A percentile compares a stretch with the other conserved stretches of the same genome.
Evolutionary conservation across 106 monocot species (phyloP).

Genomic region (Allium fistulosum): DNA sequence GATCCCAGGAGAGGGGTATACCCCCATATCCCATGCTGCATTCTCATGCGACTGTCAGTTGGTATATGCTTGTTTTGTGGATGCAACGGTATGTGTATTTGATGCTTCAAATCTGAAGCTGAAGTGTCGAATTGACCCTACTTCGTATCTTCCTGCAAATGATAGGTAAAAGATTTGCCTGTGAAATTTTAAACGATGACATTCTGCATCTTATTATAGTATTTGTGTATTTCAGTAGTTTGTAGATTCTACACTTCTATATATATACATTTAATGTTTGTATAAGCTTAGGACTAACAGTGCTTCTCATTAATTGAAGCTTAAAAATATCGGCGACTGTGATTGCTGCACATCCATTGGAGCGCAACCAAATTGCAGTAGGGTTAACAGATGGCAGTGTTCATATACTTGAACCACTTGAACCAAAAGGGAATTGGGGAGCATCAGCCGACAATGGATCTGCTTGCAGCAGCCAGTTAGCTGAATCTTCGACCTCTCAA

Average conservation of each 20-base stretch:
- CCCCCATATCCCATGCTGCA: conserved; percentile 76
- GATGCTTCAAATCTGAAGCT: conserved; percentile 48
- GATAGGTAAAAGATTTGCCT: conserved; percentile 25
- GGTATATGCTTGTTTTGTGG: conserved; percentile 61
- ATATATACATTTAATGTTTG: no score
- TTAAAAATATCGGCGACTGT: conserved; percentile 49
- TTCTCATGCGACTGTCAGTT: conserved; percentile 90
- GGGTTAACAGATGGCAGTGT: conserved; percentile 80
- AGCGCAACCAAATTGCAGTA: conserved; percentile 74
- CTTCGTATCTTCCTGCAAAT: conserved; percentile 56
- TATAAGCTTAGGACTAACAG: no score
- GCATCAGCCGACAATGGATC: conserved; percentile 69
- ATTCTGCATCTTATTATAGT: neutral
- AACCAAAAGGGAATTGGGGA: conserved; percentile 92
- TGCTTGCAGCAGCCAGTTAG: conserved; percentile 12
- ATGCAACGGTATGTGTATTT: conserved; percentile 68
- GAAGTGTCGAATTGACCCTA: conserved; percentile 62
- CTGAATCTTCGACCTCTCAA: conserved; percentile 12
- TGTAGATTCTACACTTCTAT: no score
- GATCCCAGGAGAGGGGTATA: conserved; percentile 29
- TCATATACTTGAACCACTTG: conserved; percentile 75
- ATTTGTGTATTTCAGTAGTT: no score
- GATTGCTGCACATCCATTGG: conserved; percentile 76
- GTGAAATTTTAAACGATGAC: neutral
- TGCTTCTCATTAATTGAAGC: conserved; percentile 15